These are phyloP conservation scores for Fonsecaea pedrosoi DNA, from an alignment of 2,329 filamentous ascomycete genomes.

Conservation along the genomic window DNA sequence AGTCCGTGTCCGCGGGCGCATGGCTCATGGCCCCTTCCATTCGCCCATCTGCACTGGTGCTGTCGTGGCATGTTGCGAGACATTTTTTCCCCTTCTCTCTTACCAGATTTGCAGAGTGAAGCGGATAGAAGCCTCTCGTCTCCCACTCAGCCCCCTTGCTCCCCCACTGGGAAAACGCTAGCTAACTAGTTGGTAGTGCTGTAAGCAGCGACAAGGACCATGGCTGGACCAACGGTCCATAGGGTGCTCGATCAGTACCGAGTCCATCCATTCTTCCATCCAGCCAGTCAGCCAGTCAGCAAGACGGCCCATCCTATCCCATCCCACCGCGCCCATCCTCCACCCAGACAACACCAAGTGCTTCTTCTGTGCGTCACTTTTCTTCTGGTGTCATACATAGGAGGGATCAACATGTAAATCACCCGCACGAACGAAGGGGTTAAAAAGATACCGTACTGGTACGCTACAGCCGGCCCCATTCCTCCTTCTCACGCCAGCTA, in stretches of 20 bases:
- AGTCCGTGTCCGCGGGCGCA: slow-evolving; percentile 4
- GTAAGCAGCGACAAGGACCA: slow-evolving; percentile 10
- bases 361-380: slow-evolving; percentile 3
- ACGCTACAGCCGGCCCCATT: slow-evolving; percentile 11
- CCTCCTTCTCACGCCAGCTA: neutral
- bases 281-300: neutral
- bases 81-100: neutral
- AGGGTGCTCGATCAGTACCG: neutral
- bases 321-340: neutral
- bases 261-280: neutral
- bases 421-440: slow-evolving; percentile 18
- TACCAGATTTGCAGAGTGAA: slow-evolving; percentile 11
- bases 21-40: neutral
- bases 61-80: slow-evolving; percentile 2
- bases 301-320: neutral
- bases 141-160: slow-evolving; percentile 5
- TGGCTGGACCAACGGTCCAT: neutral
- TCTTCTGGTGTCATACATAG: neutral
- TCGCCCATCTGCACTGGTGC: neutral
- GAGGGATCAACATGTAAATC: slow-evolving; percentile 15
- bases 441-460: neutral
- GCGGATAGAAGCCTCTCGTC: slow-evolving; percentile 14
- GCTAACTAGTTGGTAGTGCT: neutral
- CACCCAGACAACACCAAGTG: neutral
- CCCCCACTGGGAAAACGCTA: slow-evolving; percentile 11